Percentiles rank a stretch among this genome's conserved stretches.
Conservation (phyloP, 257 asterid species). For the Solanum tarapatanum region DNA sequence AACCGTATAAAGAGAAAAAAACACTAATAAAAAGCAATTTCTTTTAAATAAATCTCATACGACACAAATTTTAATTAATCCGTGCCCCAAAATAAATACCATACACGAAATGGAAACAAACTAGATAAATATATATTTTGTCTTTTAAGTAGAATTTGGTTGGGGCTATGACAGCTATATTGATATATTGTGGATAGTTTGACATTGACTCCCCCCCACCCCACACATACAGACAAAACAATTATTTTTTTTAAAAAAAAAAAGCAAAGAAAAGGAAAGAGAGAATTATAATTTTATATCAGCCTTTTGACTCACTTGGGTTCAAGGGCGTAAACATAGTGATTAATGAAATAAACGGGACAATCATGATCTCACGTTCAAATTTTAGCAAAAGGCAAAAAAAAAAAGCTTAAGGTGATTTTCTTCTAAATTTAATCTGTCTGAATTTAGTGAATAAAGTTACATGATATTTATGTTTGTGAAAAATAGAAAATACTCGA, state of each 20-base stretch:
- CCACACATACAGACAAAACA: not conserved
- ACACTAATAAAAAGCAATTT: too few species aligned
- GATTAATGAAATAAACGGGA: not conserved
- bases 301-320: not conserved
- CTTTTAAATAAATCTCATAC: not conserved
- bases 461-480: not conserved
- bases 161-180: not conserved
- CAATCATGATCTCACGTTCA: not conserved
- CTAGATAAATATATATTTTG: not conserved
- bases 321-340: not conserved
- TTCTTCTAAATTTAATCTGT: not conserved
- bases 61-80: not conserved
- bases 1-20: too few species aligned
- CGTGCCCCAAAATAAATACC: not conserved
- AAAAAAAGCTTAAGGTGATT: not conserved
- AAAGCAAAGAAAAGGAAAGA: not conserved
- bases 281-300: not conserved
- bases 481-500: accelerated
- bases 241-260: too few species aligned
- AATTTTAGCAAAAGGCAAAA: not conserved
- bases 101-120: not conserved
- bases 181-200: not conserved
- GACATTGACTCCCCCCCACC: too few species aligned
- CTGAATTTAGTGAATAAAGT: not conserved
- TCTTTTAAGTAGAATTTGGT: not conserved